phyloP scores from a whole-genome alignment of 2,329 filamentous ascomycete species.

The Huntiella abstrusa region DNA sequence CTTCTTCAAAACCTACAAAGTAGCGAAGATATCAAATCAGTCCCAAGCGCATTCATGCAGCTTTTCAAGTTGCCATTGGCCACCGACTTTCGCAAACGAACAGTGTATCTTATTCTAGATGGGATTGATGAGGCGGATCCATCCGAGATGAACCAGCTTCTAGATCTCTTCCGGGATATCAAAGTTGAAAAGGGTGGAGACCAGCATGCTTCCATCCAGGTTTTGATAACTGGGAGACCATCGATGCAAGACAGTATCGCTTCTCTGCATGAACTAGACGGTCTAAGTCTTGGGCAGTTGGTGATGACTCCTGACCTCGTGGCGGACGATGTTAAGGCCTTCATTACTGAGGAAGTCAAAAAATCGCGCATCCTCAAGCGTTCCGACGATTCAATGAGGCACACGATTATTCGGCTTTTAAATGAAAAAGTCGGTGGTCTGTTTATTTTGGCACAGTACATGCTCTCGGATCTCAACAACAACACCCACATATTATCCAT shows the following conservation, averaged over 20 bases:
- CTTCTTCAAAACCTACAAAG: constrained; percentile 19
- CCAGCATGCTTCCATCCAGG: constrained; percentile 15
- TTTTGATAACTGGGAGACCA: constrained; percentile 25
- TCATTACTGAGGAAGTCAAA: constrained; percentile 23
- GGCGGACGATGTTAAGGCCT: constrained; percentile 23
- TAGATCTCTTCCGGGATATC: constrained; percentile 13
- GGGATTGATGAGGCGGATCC: constrained; percentile 27
- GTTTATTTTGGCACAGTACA: constrained; percentile 30
- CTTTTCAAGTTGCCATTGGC: constrained; percentile 23
- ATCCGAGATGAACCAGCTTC: constrained; percentile 20
- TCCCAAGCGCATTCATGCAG: constrained; percentile 24
- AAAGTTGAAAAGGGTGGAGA: constrained; percentile 2
- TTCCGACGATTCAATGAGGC: constrained; percentile 18
- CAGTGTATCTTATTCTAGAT: constrained; percentile 26
- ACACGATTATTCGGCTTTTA: constrained; percentile 23
- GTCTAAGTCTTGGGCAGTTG: constrained; percentile 21
- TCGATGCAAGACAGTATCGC: constrained; percentile 23
- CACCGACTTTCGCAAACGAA: constrained; percentile 18
- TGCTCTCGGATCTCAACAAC: constrained; percentile 29
- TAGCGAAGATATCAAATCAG: constrained; percentile 24
- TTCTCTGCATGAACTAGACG: constrained; percentile 18
- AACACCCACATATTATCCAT: constrained; percentile 27
- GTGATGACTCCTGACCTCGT: constrained; percentile 26
- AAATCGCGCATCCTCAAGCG: constrained; percentile 21
- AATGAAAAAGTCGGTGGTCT: constrained; percentile 25